These are phyloP conservation scores for Dipteronia sinensis DNA, from an alignment of 345 rosid genomes.

Conservation along the genomic window DNA sequence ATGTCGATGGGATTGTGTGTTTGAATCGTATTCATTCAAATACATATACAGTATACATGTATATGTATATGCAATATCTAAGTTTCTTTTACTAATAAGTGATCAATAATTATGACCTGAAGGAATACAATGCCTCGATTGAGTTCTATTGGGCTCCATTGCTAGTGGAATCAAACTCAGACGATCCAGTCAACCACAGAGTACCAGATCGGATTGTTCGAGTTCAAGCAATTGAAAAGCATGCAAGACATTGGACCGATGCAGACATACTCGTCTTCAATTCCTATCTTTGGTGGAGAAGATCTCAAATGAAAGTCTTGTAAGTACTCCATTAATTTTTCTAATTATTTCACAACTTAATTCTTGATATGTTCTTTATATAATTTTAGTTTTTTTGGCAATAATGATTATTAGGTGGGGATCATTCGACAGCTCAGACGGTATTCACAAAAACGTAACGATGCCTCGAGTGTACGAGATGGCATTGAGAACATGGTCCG, in stretches of 20 bases:
- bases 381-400: neutral
- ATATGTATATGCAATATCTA: too few relatives aligned
- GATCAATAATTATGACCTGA: neutral
- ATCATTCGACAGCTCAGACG: conserved; percentile 62
- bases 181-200: conserved; percentile 74
- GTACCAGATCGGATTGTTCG: conserved; percentile 69
- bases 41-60: too few relatives aligned
- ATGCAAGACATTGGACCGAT: conserved; percentile 78
- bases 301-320: conserved; percentile 66
- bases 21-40: too few relatives aligned
- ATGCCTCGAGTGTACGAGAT: conserved; percentile 80
- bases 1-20: too few relatives aligned
- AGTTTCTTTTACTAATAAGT: neutral
- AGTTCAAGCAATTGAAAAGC: conserved; percentile 79
- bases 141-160: conserved; percentile 95
- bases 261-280: conserved; percentile 77
- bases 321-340: conserved; percentile 39
- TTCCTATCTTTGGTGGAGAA: conserved; percentile 96
- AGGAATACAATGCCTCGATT: conserved; percentile 85
- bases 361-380: neutral
- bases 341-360: neutral
- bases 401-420: conserved; percentile 56
- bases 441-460: conserved; percentile 63
- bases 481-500: conserved; percentile 79
- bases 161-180: conserved; percentile 92